A percentile compares a stretch with the other conserved stretches of the same genome.
Evolutionary conservation across 768 basidiomycete genomes (phyloP).

Genomic region (Sporobolomyces pararoseus): DNA sequence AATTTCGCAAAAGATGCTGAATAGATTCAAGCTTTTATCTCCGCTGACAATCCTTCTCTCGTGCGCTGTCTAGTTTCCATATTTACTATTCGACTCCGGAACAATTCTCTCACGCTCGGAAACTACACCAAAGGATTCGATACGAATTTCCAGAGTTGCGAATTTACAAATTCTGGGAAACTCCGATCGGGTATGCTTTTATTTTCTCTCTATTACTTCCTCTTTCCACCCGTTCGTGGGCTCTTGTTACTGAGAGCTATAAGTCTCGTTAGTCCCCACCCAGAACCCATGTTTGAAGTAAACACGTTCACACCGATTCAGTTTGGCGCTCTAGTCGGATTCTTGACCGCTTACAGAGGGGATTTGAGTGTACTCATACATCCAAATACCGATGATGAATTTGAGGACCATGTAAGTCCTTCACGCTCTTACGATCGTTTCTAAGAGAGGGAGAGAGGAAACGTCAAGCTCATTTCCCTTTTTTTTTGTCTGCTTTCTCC

Average conservation of each 20-base stretch:
- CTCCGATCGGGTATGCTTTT: constrained; percentile 25
- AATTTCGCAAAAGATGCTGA: not conserved
- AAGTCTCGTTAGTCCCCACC: constrained; percentile 20
- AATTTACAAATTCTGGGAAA: constrained; percentile 39
- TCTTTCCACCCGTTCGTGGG: not conserved
- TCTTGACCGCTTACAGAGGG: constrained; percentile 38
- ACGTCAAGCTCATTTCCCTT: not conserved
- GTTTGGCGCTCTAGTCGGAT: constrained; percentile 37
- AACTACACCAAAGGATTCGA: constrained; percentile 40
- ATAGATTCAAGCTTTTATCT: too few relatives aligned
- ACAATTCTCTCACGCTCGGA: constrained; percentile 28
- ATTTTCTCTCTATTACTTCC: not conserved
- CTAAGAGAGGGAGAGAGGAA: not conserved
- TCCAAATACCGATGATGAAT: constrained; percentile 36
- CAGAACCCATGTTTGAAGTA: constrained; percentile 37
- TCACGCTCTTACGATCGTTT: not conserved
- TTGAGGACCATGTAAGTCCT: constrained; percentile 21
- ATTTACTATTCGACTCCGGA: constrained; percentile 15
- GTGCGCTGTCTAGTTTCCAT: not conserved
- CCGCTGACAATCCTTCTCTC: too few relatives aligned
- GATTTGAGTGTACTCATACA: constrained; percentile 31
- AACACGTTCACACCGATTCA: constrained; percentile 38
- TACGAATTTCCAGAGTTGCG: constrained; percentile 42
- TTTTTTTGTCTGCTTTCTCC: not conserved
- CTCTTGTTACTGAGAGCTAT: not conserved